These are phyloP conservation scores for Inga oerstediana DNA, from an alignment of 306 rosid genomes.

Conservation along the genomic window DNA sequence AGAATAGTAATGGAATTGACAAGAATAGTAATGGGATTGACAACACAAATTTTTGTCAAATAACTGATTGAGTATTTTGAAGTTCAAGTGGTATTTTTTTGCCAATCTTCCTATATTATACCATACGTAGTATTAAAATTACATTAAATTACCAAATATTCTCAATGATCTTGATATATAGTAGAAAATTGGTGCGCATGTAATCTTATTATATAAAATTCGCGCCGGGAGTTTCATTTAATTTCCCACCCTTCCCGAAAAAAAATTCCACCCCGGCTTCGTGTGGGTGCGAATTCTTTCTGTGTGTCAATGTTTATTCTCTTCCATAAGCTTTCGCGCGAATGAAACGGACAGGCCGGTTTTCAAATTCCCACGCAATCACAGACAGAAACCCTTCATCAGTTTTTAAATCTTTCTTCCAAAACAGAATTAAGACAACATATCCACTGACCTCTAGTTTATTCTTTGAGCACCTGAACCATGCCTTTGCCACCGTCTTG, in stretches of 20 bases:
- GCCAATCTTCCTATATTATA: too few species aligned
- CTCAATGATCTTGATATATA: too few species aligned
- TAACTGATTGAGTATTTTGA: too few species aligned
- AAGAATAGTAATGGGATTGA: too few species aligned
- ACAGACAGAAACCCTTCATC: neutral
- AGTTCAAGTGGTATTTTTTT: too few species aligned
- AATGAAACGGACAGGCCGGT: conserved; percentile 24
- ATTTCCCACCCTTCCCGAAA: neutral
- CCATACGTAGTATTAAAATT: too few species aligned
- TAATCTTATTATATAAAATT: too few species aligned
- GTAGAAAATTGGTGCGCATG: too few species aligned
- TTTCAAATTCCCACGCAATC: neutral
- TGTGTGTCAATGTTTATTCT: conserved; percentile 7
- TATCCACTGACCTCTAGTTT: neutral
- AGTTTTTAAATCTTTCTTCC: too few species aligned
- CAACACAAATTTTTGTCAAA: too few species aligned
- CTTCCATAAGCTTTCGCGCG: neutral
- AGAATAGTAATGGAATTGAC: too few species aligned
- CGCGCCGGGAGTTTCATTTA: neutral
- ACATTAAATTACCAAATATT: too few species aligned
- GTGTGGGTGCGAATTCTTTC: conserved; percentile 39
- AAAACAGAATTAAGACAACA: neutral
- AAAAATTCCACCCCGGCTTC: neutral
- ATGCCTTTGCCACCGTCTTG: conserved; percentile 32
- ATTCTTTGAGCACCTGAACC: neutral